Evolutionary conservation across 176 grass and related monocot species (phyloP).

Genomic region (Juncus inflexus): DNA sequence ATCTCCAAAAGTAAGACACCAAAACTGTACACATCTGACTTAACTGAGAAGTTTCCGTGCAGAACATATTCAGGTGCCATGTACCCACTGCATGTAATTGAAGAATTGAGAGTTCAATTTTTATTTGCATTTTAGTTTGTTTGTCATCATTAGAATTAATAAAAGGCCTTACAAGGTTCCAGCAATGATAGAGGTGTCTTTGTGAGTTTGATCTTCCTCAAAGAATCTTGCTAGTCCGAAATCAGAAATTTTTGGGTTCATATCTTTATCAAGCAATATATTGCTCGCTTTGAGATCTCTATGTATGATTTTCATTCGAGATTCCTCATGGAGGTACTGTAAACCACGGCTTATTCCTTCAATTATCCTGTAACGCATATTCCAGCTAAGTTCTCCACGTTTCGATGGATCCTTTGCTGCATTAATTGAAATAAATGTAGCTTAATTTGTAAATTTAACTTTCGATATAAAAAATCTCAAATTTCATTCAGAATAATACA

Average conservation of each 20-base stretch:
- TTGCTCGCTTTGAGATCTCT: no score
- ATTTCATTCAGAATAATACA: not conserved
- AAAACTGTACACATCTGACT: constrained; percentile 11
- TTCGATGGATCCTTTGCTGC: not conserved
- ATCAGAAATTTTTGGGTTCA: constrained; percentile 19
- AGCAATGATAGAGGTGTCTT: constrained; percentile 6
- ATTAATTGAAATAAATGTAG: no score
- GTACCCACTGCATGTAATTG: constrained; percentile 14
- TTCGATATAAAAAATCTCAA: not conserved
- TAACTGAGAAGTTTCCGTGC: no score
- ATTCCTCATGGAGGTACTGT: constrained; percentile 27
- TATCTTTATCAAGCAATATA: no score
- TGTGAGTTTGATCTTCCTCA: not conserved
- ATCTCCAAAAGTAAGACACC: constrained; percentile 25
- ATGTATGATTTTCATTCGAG: constrained; percentile 15
- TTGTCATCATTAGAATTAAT: not conserved
- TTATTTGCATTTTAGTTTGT: no score
- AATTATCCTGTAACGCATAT: not conserved
- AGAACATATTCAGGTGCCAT: no score
- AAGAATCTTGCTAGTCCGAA: constrained; percentile 18
- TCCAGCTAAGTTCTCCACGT: constrained; percentile 4
- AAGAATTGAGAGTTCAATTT: not conserved
- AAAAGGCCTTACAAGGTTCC: constrained; percentile 20
- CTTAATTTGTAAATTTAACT: not conserved
- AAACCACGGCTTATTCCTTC: not conserved